phyloP scores from a whole-genome alignment of 2,329 filamentous ascomycete species.

The Tetracladium maxilliforme region DNA sequence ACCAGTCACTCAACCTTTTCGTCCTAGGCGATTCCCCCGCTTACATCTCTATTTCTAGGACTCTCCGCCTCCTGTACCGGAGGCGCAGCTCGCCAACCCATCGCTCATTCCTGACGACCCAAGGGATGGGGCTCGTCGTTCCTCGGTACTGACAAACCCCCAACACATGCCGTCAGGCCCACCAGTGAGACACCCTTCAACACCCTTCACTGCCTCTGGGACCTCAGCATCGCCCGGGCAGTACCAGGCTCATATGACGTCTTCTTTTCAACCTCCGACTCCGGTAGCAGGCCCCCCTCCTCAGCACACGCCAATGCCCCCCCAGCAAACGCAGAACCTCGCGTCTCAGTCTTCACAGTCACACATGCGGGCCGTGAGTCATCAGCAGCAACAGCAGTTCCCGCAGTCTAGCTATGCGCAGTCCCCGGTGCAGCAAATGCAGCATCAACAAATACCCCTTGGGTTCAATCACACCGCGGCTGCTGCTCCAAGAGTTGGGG shows the following conservation, averaged over 20 bases:
- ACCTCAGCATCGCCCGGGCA: slow-evolving; percentile 6
- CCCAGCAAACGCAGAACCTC: too few species aligned
- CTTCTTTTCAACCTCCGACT: too few species aligned
- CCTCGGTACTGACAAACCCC: too few species aligned
- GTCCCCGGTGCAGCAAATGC: slow-evolving; percentile 8
- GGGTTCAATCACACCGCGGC: slow-evolving; percentile 1
- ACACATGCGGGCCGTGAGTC: slow-evolving; percentile 7
- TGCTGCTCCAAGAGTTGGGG: background rate
- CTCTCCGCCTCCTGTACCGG: slow-evolving; percentile 56
- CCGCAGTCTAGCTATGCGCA: slow-evolving; percentile 5
- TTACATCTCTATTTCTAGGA: slow-evolving; percentile 25
- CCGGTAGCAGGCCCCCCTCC: too few species aligned
- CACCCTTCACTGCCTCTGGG: slow-evolving; percentile 11
- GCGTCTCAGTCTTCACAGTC: too few species aligned
- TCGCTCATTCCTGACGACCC: too few species aligned
- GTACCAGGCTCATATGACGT: slow-evolving; percentile 9
- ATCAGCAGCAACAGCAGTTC: slow-evolving; percentile 5
- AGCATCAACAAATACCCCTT: slow-evolving; percentile 14
- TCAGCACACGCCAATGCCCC: too few species aligned
- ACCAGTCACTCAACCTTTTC: background rate
- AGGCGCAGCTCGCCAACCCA: slow-evolving; percentile 44
- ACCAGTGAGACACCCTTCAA: slow-evolving; percentile 10
- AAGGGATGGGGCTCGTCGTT: too few species aligned
- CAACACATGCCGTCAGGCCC: slow-evolving; percentile 24
- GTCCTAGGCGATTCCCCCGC: slow-evolving; percentile 1